These are phyloP conservation scores for Cubamyces sp. DNA, from an alignment of 768 basidiomycete species.

Conservation along the genomic window DNA sequence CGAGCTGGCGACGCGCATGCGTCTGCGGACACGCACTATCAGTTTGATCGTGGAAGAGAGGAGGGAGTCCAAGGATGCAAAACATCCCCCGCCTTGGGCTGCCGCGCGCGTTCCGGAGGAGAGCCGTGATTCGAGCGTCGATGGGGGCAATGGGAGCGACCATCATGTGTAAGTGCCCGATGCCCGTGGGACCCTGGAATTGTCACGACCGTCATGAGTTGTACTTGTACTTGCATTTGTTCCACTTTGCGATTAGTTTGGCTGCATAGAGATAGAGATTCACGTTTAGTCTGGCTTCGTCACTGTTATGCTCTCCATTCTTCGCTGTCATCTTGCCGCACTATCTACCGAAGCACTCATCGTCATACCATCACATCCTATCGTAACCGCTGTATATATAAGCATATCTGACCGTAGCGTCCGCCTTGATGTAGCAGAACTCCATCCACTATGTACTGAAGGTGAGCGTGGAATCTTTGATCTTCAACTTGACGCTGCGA, in stretches of 20 bases:
- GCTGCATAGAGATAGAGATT: not conserved
- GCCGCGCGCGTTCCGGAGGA: conserved; percentile 5
- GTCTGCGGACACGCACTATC: conserved; percentile 19
- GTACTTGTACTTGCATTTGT: conserved; percentile 1
- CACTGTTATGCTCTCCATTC: not conserved
- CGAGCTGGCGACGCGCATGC: conserved; percentile 15
- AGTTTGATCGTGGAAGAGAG: conserved; percentile 22
- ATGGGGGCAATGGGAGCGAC: not conserved
- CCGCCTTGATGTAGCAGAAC: too few species aligned
- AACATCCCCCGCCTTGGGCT: not conserved
- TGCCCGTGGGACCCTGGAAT: not conserved
- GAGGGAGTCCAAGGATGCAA: conserved; percentile 10
- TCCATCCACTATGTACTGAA: conserved; percentile 66
- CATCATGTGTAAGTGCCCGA: conserved; percentile 13
- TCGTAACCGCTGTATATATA: too few species aligned
- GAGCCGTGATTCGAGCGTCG: conserved; percentile 3
- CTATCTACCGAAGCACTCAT: too few species aligned
- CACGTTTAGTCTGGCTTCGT: not conserved
- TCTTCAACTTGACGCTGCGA: conserved; percentile 80
- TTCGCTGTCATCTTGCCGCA: not conserved
- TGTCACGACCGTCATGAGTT: conserved; percentile 6
- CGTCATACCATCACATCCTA: too few species aligned
- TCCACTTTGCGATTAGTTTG: not conserved
- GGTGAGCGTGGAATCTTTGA: conserved; percentile 80
- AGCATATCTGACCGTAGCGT: too few species aligned